phyloP scores from a whole-genome alignment of 768 basidiomycete species.

The Suillus lakei region DNA sequence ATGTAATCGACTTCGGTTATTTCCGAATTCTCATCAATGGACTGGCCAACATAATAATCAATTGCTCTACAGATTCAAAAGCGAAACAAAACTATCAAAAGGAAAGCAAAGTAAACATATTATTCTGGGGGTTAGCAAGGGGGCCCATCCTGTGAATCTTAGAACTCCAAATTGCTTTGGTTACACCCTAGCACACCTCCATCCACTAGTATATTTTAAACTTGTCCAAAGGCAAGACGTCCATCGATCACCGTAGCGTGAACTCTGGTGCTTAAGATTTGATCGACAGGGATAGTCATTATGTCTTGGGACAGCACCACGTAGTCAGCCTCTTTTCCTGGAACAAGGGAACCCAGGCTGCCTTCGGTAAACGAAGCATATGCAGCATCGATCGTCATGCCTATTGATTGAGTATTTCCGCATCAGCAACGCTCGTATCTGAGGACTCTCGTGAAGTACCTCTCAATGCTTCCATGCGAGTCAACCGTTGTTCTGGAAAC shows the following conservation, averaged over 20 bases:
- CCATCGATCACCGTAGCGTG: conserved; percentile 84
- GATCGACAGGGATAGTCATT: conserved; percentile 60
- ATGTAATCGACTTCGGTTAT: background rate
- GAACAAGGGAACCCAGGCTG: conserved; percentile 72
- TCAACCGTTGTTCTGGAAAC: conserved; percentile 83
- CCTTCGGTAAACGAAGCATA: conserved; percentile 85
- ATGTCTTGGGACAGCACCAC: conserved; percentile 86
- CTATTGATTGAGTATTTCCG: conserved; percentile 40
- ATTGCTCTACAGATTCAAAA: background rate
- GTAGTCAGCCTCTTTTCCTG: conserved; percentile 85
- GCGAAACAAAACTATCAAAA: background rate
- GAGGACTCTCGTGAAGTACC: conserved; percentile 42
- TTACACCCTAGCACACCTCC: background rate
- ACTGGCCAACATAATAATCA: background rate
- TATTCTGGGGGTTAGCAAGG: background rate
- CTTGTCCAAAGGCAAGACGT: conserved; percentile 45
- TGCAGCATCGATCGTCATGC: conserved; percentile 88
- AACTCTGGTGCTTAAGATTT: conserved; percentile 72
- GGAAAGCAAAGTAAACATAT: background rate
- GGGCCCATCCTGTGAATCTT: too few relatives aligned
- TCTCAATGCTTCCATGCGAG: conserved; percentile 75
- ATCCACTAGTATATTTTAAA: conserved; percentile 24
- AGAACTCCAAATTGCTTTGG: background rate
- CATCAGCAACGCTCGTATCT: background rate
- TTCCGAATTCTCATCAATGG: background rate